A percentile compares a stretch with the other conserved stretches of the same genome.
Conservation (phyloP, 164 flowering plant genomes). For the Chimonanthus praecox region DNA sequence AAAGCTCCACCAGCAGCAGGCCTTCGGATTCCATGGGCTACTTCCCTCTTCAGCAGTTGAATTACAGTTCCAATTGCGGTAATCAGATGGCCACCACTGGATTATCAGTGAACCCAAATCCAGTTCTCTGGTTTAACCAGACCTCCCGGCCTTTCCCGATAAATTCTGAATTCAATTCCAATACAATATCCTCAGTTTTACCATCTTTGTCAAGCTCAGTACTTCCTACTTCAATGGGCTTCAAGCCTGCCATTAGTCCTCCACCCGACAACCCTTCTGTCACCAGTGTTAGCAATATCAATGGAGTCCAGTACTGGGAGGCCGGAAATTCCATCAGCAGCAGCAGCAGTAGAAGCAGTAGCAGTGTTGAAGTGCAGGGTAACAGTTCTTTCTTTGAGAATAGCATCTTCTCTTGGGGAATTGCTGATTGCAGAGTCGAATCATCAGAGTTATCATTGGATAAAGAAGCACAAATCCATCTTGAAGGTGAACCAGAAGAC, state of each 20-base stretch:
- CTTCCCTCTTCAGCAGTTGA: constrained; percentile 43
- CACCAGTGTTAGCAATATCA: constrained; percentile 15
- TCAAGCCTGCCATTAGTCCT: constrained; percentile 30
- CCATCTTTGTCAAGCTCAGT: constrained; percentile 26
- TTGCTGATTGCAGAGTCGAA: constrained; percentile 20
- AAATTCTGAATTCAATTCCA: constrained; percentile 32
- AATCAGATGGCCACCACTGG: constrained; percentile 9
- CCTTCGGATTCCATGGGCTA: constrained; percentile 35
- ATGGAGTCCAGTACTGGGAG: constrained; percentile 25
- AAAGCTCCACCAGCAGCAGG: constrained; percentile 36
- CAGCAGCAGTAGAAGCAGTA: constrained; percentile 25
- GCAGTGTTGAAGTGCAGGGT: constrained; percentile 32
- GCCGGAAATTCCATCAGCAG: constrained; percentile 21
- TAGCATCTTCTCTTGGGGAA: constrained; percentile 44
- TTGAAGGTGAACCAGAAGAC: constrained; percentile 39
- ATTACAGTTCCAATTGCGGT: constrained; percentile 25
- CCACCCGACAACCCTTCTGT: constrained; percentile 25
- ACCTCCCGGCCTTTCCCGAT: constrained; percentile 6
- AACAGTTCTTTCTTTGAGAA: constrained; percentile 28
- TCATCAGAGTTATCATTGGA: constrained; percentile 16
- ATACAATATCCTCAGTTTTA: constrained; percentile 14
- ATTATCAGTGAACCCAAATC: constrained; percentile 19
- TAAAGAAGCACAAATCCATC: constrained; percentile 19
- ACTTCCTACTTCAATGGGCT: constrained; percentile 20
- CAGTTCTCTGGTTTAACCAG: constrained; percentile 32